These are phyloP conservation scores for Ramularia collo-cygni DNA, from an alignment of 2,329 filamentous ascomycete genomes.

Conservation along the genomic window DNA sequence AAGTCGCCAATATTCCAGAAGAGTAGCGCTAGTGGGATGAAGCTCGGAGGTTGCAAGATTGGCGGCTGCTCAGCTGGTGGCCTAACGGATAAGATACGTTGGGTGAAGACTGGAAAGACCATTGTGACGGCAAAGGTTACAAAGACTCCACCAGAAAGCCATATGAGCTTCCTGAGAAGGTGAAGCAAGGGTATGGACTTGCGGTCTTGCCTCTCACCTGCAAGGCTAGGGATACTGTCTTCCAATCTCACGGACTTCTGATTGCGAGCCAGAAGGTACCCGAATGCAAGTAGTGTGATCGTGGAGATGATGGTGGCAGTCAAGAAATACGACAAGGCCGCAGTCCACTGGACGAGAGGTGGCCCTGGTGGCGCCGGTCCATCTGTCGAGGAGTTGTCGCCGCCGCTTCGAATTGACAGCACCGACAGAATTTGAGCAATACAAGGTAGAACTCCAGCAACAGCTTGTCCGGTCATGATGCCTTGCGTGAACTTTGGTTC, in stretches of 20 bases:
- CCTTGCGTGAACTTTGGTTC: conserved; percentile 86
- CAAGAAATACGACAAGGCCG: conserved; percentile 86
- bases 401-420: conserved; percentile 49
- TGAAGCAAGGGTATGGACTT: conserved; percentile 49
- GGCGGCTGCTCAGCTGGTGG: conserved; percentile 41
- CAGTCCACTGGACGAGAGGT: conserved; percentile 50
- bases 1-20: conserved; percentile 92
- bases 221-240: conserved; percentile 1
- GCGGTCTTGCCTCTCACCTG: conserved; percentile 5
- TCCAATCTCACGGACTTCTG: conserved; percentile 7
- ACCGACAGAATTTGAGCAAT: conserved; percentile 82
- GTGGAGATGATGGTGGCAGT: conserved; percentile 74
- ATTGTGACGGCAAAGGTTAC: conserved; percentile 79
- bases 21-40: conserved; percentile 85
- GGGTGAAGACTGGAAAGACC: conserved; percentile 90
- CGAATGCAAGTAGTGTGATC: conserved; percentile 63
- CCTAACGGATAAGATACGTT: conserved; percentile 39
- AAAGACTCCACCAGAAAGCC: conserved; percentile 69
- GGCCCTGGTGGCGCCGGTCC: conserved; percentile 18
- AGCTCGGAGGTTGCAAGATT: conserved; percentile 65
- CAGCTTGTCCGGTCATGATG: conserved; percentile 89
- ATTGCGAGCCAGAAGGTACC: conserved; percentile 56
- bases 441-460: conserved; percentile 84
- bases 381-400: conserved; percentile 1
- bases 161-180: conserved; percentile 71